Conservation (phyloP, 148 eudicot species). For the Silene latifolia region DNA sequence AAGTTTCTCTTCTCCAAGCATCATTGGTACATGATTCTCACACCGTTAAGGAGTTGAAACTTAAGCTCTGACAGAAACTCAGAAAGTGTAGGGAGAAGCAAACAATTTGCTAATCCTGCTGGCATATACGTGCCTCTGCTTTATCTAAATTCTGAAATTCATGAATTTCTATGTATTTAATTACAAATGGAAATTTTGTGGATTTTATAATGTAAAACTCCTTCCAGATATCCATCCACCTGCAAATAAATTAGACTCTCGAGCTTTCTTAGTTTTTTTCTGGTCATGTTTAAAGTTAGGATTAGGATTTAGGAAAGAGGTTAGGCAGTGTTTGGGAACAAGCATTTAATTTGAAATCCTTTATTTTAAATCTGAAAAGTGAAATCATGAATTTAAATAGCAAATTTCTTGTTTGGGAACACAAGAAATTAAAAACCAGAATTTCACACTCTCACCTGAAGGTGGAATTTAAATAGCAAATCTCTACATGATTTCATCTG, state of each 20-base stretch:
- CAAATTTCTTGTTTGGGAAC: too few relatives aligned
- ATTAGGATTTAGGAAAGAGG: background rate
- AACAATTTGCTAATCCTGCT: too few relatives aligned
- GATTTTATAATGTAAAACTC: background rate
- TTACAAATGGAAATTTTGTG: background rate
- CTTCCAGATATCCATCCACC: background rate
- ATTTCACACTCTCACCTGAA: too few relatives aligned
- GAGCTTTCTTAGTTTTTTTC: background rate
- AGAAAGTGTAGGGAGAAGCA: background rate
- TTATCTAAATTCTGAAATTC: background rate
- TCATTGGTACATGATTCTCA: background rate
- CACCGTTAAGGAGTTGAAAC: background rate
- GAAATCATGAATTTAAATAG: too few relatives aligned
- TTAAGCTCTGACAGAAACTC: background rate
- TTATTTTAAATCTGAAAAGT: too few relatives aligned
- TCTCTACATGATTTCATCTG: too few relatives aligned
- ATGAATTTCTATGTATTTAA: background rate
- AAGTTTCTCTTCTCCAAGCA: conserved; percentile 27
- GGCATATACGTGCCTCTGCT: background rate
- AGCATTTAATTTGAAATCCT: too few relatives aligned
- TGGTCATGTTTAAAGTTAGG: background rate
- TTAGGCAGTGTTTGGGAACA: too few relatives aligned
- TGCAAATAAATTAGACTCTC: background rate
- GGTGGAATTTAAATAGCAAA: too few relatives aligned
- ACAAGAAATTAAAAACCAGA: too few relatives aligned